Evolutionary conservation across 805 yeast species (phyloP).

Genomic region (Myxozyma kluyveri): DNA sequence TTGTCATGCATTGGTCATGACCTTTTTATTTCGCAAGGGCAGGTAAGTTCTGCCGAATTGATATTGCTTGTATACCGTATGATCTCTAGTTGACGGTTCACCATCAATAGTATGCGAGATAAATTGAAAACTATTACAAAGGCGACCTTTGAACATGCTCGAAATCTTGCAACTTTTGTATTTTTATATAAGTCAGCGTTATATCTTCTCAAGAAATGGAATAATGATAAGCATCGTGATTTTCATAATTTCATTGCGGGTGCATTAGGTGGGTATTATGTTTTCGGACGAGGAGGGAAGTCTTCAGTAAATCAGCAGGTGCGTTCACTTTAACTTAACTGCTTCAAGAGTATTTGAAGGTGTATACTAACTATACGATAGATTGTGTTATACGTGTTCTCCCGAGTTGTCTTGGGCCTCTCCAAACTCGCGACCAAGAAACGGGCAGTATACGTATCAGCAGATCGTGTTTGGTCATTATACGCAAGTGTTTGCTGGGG

Average conservation of each 20-base stretch:
- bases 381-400: conserved; percentile 68
- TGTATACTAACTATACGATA: conserved; percentile 45
- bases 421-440: conserved; percentile 49
- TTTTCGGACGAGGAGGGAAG: conserved; percentile 41
- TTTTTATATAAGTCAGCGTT: conserved; percentile 48
- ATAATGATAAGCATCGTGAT: conserved; percentile 26
- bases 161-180: conserved; percentile 56
- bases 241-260: conserved; percentile 40
- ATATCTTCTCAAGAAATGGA: conserved; percentile 30
- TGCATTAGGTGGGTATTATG: conserved; percentile 42
- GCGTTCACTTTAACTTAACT: not conserved
- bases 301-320: conserved; percentile 38
- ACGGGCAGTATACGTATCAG: conserved; percentile 15
- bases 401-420: conserved; percentile 62
- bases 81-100: conserved; percentile 3
- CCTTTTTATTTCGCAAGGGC: conserved; percentile 54
- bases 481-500: conserved; percentile 72
- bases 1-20: conserved; percentile 63
- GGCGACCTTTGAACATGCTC: conserved; percentile 57
- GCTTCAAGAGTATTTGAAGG: not conserved
- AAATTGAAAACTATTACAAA: conserved; percentile 47
- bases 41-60: conserved; percentile 36
- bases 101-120: conserved; percentile 40
- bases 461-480: conserved; percentile 49
- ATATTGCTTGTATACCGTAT: not conserved